Base-by-base conservation (phyloP, 108 stramenopile genomes). In the Pseudonitzschia pungens region DNA sequence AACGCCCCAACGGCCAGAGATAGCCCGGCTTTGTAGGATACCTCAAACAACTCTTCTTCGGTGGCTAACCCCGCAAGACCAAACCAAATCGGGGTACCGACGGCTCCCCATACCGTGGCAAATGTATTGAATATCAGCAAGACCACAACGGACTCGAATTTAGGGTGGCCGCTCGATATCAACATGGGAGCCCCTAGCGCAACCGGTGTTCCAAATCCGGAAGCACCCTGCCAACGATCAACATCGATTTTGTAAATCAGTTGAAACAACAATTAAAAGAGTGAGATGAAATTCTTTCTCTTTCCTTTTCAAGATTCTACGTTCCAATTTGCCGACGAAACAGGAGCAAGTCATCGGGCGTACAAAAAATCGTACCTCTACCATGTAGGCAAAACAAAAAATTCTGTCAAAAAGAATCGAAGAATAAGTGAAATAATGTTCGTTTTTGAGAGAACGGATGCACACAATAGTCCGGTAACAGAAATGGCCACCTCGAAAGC, bases 81-180 rank as follows among this genome's bases (percentile, higher is more conserved):
- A 69, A 86, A 89, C 88, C 88, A 89, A 42, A 86, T 83, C 18
- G 88, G 88, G 24, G 88, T 89, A 65, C 87, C 87, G 11, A 73
- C 72, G 8, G 84, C 84, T 72, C 84, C 84, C 84, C 84, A 89
- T 28, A 89, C 83, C 0, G 88, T 89, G 1, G 85, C 81, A 83
- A 86, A 89, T 20, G 85, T 89, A 65, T 89, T 89, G 53, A 84
- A 70, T 58, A 86, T 52, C 55, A 89, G 62, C 60, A 86, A 44
- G 15, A 76, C 75, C 21, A 89, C 83, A 15, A 89, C 83, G 20
- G 78, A 77, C 56, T 84, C 78, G 15, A 84, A 74, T 50, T 78
- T 76, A 10, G 76, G 71, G 72, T 89, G 81, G 1, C 85, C 83
- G 20, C 71, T 54, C 27, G 75, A 75, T 9, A 84, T 76, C 11